Base-by-base conservation (phyloP, 140 eudicot genomes). In the Erigeron philadelphicus region DNA sequence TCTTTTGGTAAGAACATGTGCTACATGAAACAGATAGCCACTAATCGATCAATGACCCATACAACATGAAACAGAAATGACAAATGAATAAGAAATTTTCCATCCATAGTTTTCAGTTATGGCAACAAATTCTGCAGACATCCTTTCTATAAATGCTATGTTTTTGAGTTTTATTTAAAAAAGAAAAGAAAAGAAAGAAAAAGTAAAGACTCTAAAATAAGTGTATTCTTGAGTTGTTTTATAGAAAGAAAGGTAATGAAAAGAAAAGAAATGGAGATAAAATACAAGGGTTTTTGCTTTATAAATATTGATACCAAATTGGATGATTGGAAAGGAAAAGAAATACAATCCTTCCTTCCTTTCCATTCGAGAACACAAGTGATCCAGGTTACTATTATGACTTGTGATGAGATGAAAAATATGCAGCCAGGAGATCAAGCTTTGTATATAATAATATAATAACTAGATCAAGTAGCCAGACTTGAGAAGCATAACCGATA, bases 401-500 rank as follows among this genome's bases (percentile, higher is more conserved):
- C 35, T 3, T n/a, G 13, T 12, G 9, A 61, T 61, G 17, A 61
- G 66, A 61, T 35, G 31, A 62, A 40, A 60, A 10, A 60, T 61
- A 61, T 61, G 17, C 66, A 61, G 66, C 66, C 46, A 61, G 58
- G 18, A 10, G 16, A 35, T 15, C n/a, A 38, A 3, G 41, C 43
- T n/a, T 13, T 7, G 9, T n/a, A 3, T 38, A 13, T 40, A 4
- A 8, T 44, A 46, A 23, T 9, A 59, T 54, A 11, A 9, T 61
- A 47, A 45, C 25, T 2, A 43, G 18, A 69, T 42, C n/a, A 47
- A 48, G 68, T 60, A 58, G 31, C 68, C 61, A 71, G 60, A 59
- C 31, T 55, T 70, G 10, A 11, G 47, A 71, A 17, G 57, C 75
- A 58, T 58, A 70, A 19, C 45, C 23, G 23, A 71, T 45, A 44